These are phyloP conservation scores for Globisporangium polare DNA, from an alignment of 352 stramenopile species.

Conservation along the genomic window DNA sequence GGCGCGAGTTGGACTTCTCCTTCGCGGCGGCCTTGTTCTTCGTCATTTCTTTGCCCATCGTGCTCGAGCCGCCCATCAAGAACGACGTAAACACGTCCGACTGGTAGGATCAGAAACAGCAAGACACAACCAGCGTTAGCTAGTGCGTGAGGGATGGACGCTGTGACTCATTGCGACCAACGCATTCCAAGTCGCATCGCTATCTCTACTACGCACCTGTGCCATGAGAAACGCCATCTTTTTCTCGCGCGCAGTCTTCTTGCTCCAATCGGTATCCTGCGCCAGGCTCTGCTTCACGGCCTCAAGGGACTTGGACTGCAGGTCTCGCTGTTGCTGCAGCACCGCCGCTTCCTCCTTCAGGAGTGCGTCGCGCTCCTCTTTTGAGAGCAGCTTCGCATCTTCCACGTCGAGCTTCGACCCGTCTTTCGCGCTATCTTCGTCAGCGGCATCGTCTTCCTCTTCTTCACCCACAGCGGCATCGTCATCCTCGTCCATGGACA, in stretches of 20 bases:
- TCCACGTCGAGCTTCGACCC: constrained; percentile 16
- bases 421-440: constrained; percentile 25
- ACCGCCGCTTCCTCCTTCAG: constrained; percentile 65
- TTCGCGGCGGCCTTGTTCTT: constrained; percentile 38
- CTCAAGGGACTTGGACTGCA: constrained; percentile 70
- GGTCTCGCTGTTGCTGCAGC: constrained; percentile 72
- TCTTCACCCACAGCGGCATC: constrained; percentile 21
- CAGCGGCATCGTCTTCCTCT: constrained; percentile 27
- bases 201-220: constrained; percentile 23
- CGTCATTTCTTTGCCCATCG: constrained; percentile 76
- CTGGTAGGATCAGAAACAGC: constrained; percentile 11
- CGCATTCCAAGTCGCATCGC: neutral
- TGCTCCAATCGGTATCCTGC: constrained; percentile 43
- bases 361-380: constrained; percentile 55
- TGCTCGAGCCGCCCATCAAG: constrained; percentile 77
- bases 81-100: constrained; percentile 88
- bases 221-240: constrained; percentile 89
- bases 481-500: constrained; percentile 25
- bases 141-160: too few relatives aligned
- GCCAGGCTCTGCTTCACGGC: constrained; percentile 57
- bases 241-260: constrained; percentile 54
- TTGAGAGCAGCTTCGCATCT: constrained; percentile 42
- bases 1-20: constrained; percentile 40
- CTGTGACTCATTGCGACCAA: neutral
- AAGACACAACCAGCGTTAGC: neutral